A percentile compares a stretch with the other conserved stretches of the same genome.
These are phyloP conservation scores for Athelia psychrophila DNA, from an alignment of 1,284 basidiomycete genomes.

Conservation along the genomic window DNA sequence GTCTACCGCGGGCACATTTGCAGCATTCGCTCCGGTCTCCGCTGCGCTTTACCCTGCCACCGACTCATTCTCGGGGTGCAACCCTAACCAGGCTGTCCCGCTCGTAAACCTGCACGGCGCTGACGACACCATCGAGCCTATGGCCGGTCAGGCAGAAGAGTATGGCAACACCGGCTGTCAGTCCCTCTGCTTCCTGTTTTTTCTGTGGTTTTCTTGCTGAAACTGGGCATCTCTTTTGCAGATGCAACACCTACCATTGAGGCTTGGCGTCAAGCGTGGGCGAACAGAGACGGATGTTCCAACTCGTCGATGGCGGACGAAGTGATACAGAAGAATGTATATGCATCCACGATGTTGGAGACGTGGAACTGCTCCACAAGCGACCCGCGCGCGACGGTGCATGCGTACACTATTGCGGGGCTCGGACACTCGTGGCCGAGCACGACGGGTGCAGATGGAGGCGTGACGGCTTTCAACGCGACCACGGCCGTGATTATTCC, in stretches of 20 bases:
- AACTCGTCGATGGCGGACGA: no score
- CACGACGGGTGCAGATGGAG: slow-evolving; percentile 6
- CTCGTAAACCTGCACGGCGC: slow-evolving; percentile 1
- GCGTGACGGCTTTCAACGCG: slow-evolving; percentile 14
- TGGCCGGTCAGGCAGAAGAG: not conserved
- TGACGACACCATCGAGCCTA: not conserved
- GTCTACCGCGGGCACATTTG: slow-evolving; percentile 13
- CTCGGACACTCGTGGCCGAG: slow-evolving; percentile 17
- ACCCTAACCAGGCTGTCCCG: not conserved
- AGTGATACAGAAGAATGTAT: no score
- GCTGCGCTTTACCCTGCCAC: slow-evolving; percentile 7
- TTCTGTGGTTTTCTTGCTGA: not conserved
- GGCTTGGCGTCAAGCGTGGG: not conserved
- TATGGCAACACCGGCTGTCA: not conserved
- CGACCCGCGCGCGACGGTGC: slow-evolving; percentile 9
- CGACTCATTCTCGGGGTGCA: not conserved
- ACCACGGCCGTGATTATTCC: slow-evolving; percentile 16
- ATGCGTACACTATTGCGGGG: slow-evolving; percentile 11
- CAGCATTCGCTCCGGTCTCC: slow-evolving; percentile 17
- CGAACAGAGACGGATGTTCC: not conserved
- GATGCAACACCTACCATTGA: slow-evolving; percentile 1
- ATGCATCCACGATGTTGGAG: no score
- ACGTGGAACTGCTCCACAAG: slow-evolving; percentile 8
- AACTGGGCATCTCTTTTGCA: not conserved
- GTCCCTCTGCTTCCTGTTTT: not conserved